These are phyloP conservation scores for Xenoacremonium recifei DNA, from an alignment of 2,329 filamentous ascomycete species.

Conservation along the genomic window DNA sequence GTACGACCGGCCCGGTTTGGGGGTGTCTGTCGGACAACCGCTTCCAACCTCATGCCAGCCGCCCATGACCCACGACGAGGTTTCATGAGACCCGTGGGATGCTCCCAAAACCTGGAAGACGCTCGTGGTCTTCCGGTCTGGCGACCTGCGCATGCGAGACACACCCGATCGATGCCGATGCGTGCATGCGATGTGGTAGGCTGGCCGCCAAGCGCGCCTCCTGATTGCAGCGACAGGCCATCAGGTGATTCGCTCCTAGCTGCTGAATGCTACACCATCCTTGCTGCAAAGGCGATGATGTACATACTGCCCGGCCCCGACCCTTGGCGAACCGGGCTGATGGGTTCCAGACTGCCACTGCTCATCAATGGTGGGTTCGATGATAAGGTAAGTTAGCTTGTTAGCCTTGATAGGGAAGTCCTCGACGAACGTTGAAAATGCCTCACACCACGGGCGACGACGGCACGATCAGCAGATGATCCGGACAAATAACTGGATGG, in stretches of 20 bases:
- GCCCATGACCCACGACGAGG: background rate
- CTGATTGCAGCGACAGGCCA: conserved; percentile 7
- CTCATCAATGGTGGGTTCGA: conserved; percentile 19
- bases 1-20: background rate
- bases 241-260: conserved; percentile 6
- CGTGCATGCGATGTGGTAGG: background rate
- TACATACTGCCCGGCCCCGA: conserved; percentile 12
- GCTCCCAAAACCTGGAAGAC: background rate
- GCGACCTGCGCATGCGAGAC: background rate
- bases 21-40: background rate
- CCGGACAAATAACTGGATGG: no score
- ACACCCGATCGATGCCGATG: background rate
- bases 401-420: conserved; percentile 6
- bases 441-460: conserved; percentile 5
- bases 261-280: conserved; percentile 1
- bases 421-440: conserved; percentile 15
- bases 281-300: conserved; percentile 7
- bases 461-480: background rate
- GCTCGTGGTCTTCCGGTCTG: background rate
- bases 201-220: conserved; percentile 2
- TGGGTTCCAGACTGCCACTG: conserved; percentile 10
- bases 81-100: background rate
- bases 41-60: background rate
- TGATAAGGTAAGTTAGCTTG: conserved; percentile 5
- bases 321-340: conserved; percentile 17